phyloP scores from a whole-genome alignment of 2,329 filamentous ascomycete species.

The Nemania sp. region DNA sequence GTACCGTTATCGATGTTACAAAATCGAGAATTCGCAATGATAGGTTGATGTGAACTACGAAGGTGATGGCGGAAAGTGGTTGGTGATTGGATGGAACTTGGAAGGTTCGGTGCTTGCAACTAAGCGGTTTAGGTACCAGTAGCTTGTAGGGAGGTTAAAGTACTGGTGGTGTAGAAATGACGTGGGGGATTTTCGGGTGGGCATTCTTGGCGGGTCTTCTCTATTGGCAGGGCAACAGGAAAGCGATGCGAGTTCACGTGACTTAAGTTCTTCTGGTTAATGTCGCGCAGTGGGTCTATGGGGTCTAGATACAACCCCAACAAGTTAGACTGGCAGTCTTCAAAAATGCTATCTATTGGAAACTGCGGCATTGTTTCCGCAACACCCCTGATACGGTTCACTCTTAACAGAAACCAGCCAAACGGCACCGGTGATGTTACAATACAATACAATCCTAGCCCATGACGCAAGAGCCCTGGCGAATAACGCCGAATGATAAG shows the following conservation, averaged over 20 bases:
- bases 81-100: conserved; percentile 2
- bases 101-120: not conserved
- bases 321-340: too few relatives aligned
- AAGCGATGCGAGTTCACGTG: conserved; percentile 55
- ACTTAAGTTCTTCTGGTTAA: conserved; percentile 16
- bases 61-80: not conserved
- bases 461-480: too few relatives aligned
- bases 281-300: too few relatives aligned
- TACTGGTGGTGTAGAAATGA: conserved; percentile 34
- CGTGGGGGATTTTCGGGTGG: conserved; percentile 33
- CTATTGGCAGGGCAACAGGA: conserved; percentile 62
- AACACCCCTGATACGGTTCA: too few relatives aligned
- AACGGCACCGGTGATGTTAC: not conserved
- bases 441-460: conserved; percentile 2
- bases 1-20: not conserved
- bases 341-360: not conserved
- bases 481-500: not conserved
- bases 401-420: too few relatives aligned
- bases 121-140: not conserved
- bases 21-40: not conserved
- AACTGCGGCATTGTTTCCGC: too few relatives aligned
- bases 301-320: too few relatives aligned
- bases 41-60: not conserved
- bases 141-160: not conserved
- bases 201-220: conserved; percentile 1